A percentile compares a stretch with the other conserved stretches of the same genome.
Evolutionary conservation across 2,329 filamentous ascomycete genomes (phyloP).

Genomic region (Akanthomyces muscarius): DNA sequence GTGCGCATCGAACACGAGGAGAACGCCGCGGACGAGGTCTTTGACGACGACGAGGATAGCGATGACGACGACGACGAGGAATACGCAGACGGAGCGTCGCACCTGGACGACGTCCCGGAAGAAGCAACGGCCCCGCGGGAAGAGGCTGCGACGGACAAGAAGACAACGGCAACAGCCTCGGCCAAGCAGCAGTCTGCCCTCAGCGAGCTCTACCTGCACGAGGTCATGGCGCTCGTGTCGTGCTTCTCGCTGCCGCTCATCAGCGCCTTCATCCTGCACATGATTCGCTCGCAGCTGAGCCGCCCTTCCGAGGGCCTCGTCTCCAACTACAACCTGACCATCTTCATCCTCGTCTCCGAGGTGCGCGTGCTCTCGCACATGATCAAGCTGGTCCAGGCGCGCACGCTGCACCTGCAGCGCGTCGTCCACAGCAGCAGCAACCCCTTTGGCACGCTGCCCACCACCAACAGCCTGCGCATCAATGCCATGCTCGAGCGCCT

Average conservation of each 20-base stretch:
- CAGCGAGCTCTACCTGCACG: constrained; percentile 68
- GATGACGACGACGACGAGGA: constrained; percentile 20
- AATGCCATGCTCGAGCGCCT: constrained; percentile 61
- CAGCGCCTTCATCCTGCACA: constrained; percentile 80
- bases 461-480: constrained; percentile 39
- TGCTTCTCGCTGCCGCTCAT: constrained; percentile 77
- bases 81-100: constrained; percentile 22
- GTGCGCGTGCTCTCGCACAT: constrained; percentile 78
- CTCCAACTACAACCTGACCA: constrained; percentile 87
- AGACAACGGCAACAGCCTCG: constrained; percentile 18
- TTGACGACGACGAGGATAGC: constrained; percentile 32
- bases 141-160: constrained; percentile 21
- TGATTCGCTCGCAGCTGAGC: constrained; percentile 74
- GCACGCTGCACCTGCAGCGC: constrained; percentile 77
- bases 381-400: constrained; percentile 71
- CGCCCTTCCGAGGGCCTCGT: constrained; percentile 81
- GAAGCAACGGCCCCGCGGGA: constrained; percentile 28
- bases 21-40: constrained; percentile 34
- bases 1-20: constrained; percentile 54
- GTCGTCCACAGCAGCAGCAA: constrained; percentile 56
- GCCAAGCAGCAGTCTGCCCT: constrained; percentile 39
- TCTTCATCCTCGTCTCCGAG: constrained; percentile 85
- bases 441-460: constrained; percentile 33
- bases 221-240: constrained; percentile 67
- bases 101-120: constrained; percentile 43